Conservation (phyloP, 148 eudicot species). For the Nyssa sinensis region DNA sequence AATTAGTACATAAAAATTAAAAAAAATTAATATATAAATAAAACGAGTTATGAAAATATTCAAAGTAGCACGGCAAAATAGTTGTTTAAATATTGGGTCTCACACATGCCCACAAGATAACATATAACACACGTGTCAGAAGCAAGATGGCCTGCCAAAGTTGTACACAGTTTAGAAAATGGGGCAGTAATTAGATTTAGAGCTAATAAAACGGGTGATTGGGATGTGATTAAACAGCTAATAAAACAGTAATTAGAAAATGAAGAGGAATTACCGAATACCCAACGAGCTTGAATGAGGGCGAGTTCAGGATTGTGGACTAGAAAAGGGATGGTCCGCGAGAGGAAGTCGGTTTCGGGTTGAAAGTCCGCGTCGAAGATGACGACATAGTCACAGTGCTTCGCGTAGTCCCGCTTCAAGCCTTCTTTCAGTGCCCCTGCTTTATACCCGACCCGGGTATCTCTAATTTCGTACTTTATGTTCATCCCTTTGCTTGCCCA, state of each 20-base stretch:
- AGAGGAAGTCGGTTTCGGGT: constrained; percentile 69
- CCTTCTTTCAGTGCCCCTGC: constrained; percentile 33
- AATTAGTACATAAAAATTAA: too few relatives aligned
- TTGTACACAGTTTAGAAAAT: background rate
- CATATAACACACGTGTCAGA: background rate
- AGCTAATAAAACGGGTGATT: background rate
- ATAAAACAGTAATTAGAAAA: too few relatives aligned
- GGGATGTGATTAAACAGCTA: background rate
- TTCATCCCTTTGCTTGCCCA: constrained; percentile 30
- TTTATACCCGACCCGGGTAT: constrained; percentile 27
- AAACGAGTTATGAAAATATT: too few relatives aligned
- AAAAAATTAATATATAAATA: too few relatives aligned
- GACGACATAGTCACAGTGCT: constrained; percentile 44
- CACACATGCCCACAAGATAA: background rate
- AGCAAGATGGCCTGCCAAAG: background rate
- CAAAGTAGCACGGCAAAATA: too few relatives aligned
- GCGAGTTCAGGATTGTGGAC: constrained; percentile 55
- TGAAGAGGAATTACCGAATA: constrained; percentile 38
- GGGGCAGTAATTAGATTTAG: too few relatives aligned
- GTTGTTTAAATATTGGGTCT: background rate
- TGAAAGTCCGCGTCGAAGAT: constrained; percentile 86
- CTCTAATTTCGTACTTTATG: constrained; percentile 25
- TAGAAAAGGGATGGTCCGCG: constrained; percentile 57
- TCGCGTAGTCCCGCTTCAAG: constrained; percentile 23
- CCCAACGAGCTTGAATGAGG: constrained; percentile 71